These are phyloP conservation scores for Kurtzmaniella natalensis DNA, from an alignment of 1,139 yeast genomes.

Conservation along the genomic window DNA sequence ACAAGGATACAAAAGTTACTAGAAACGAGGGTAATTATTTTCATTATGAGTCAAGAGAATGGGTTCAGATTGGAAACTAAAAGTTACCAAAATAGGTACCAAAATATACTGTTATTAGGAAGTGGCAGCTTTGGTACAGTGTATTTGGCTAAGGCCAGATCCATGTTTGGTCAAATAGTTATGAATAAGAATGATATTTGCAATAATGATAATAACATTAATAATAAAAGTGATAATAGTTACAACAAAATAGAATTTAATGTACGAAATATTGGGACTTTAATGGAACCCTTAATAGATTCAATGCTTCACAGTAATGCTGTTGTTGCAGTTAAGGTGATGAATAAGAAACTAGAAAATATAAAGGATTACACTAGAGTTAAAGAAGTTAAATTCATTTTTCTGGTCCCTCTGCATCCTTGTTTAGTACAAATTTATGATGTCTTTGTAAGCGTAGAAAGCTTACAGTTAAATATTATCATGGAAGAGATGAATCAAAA, in stretches of 20 bases:
- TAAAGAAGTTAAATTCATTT: slow-evolving; percentile 72
- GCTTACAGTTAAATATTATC: slow-evolving; percentile 65
- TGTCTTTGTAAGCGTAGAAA: slow-evolving; percentile 62
- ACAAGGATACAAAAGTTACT: too few relatives aligned
- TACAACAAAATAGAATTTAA: too few relatives aligned
- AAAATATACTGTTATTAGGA: slow-evolving; percentile 53
- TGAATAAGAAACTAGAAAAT: slow-evolving; percentile 51
- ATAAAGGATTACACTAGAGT: slow-evolving; percentile 57
- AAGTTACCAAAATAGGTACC: slow-evolving; percentile 43
- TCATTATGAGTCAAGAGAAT: too few relatives aligned
- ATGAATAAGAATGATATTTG: too few relatives aligned
- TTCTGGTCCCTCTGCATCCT: slow-evolving; percentile 66
- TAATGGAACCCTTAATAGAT: slow-evolving; percentile 44
- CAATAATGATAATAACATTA: slow-evolving; percentile 11
- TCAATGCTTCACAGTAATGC: slow-evolving; percentile 23
- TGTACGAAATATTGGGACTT: slow-evolving; percentile 44
- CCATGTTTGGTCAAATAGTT: too few relatives aligned
- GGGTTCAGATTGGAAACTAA: slow-evolving; percentile 23
- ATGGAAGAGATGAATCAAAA: slow-evolving; percentile 90
- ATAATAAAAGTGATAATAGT: too few relatives aligned
- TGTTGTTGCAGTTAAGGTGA: slow-evolving; percentile 80
- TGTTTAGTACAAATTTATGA: slow-evolving; percentile 73
- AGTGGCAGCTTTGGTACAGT: slow-evolving; percentile 80
- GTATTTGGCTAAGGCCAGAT: slow-evolving; percentile 39
- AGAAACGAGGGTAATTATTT: too few relatives aligned